Base-by-base conservation (phyloP, 1,284 basidiomycete species). In the Fomitopsis palustris region DNA sequence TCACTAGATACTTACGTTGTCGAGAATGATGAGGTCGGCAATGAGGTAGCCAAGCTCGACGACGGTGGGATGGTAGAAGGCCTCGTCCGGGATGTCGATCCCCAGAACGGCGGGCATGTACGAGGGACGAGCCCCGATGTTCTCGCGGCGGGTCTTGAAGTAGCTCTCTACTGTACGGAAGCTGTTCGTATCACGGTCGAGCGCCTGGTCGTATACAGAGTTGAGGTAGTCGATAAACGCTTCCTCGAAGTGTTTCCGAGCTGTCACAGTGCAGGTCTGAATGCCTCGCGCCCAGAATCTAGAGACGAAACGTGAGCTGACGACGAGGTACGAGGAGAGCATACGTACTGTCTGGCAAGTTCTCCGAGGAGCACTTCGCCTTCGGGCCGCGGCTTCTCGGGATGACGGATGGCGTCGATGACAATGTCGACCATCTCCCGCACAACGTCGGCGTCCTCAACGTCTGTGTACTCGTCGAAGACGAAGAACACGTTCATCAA, bases 401-500 rank as follows among this genome's bases (percentile, higher is more conserved):
- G 72, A 60, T 76, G 62, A 2, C 62, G 45, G 16, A 79, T 49
- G 1, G 74, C 76, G 53, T 77, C 72, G 64, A 75, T 73, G 23
- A 77, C 57, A 17, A 68, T 65, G 16, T 74, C 65, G 9, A 67
- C 72, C 52, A 68, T 58, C 25, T 58, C 21, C 12, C 62, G 64
- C 49, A 66, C 67, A 19, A 51, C 61, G 8, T 65, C 59, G 6
- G 62, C 64, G 41, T 62, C 60, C 23, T 69, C 64, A 1, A 69
- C 62, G 52, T 78, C 75, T 37, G 73, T 72, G 57, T 74, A 72
- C 57, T 78, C 75, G 58, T 78, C 77, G 47, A 76, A 68, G 14
- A 75, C 69, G 57, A 77, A 78, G 60, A 75, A 74, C 7, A 77
- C 64, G 38, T 72, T 73, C 70, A 78, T 77, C 33, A 77, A 58